phyloP scores from a whole-genome alignment of 495 filamentous ascomycete genomes.

The Diplogelasinospora grovesii region DNA sequence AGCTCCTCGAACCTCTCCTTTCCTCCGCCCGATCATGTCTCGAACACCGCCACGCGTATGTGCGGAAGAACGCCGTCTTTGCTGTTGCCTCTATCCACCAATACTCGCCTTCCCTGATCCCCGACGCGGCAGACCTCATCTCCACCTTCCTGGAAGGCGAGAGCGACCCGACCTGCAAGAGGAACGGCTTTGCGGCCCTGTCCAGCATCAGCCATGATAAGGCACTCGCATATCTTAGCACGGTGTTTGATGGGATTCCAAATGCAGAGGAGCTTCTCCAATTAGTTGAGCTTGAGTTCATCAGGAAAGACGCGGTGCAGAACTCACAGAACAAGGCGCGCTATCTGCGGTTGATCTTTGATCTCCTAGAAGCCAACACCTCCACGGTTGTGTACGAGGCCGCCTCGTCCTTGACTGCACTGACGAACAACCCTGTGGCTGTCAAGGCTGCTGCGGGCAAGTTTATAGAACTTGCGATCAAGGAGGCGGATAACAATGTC shows the following conservation, averaged over 20 bases:
- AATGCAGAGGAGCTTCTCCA: constrained; percentile 93
- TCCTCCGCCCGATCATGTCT: constrained; percentile 87
- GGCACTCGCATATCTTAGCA: constrained; percentile 79
- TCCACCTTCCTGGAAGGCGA: constrained; percentile 85
- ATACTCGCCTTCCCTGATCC: constrained; percentile 86
- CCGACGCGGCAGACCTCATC: constrained; percentile 91
- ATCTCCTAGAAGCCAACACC: constrained; percentile 86
- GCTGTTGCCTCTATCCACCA: constrained; percentile 89
- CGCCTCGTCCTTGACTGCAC: constrained; percentile 89
- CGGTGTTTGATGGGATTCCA: constrained; percentile 88
- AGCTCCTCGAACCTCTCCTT: constrained; percentile 92
- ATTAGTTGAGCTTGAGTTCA: constrained; percentile 91
- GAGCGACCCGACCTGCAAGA: constrained; percentile 93
- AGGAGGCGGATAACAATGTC: constrained; percentile 97
- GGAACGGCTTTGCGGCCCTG: constrained; percentile 93
- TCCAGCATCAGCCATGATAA: constrained; percentile 88
- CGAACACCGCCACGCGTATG: constrained; percentile 94
- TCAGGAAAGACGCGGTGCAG: constrained; percentile 92
- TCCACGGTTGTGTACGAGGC: constrained; percentile 97
- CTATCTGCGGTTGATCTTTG: constrained; percentile 93
- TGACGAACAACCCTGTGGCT: constrained; percentile 94
- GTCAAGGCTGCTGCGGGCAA: constrained; percentile 95
- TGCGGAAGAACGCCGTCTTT: constrained; percentile 95
- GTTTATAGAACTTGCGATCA: constrained; percentile 93
- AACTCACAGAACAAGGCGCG: constrained; percentile 91